Evolutionary conservation across 257 asterid species (phyloP).

Genomic region (Orobanche coerulescens): DNA sequence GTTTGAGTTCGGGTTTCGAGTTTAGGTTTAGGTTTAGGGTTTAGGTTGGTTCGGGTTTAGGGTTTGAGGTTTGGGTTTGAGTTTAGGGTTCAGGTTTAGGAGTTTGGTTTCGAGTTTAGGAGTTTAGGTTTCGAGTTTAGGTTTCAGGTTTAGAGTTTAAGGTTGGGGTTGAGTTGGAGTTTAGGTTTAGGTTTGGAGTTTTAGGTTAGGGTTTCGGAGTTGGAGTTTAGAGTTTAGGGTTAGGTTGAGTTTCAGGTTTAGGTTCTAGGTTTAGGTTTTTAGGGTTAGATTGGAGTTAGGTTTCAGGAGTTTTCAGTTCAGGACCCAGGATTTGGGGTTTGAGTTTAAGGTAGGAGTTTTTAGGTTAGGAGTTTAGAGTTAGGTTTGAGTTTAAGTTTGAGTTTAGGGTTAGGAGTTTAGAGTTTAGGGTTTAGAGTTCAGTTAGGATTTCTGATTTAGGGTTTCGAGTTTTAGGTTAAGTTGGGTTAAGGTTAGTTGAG

Average conservation of each 20-base stretch:
- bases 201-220: not conserved
- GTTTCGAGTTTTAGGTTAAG: too few relatives aligned
- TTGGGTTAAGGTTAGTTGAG: too few relatives aligned
- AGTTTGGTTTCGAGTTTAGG: not conserved
- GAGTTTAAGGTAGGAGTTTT: too few relatives aligned
- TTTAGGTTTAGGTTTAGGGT: not conserved
- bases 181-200: not conserved
- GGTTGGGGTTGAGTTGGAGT: not conserved
- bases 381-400: too few relatives aligned
- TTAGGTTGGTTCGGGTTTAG: not conserved
- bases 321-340: too few relatives aligned
- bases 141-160: not conserved
- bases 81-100: not conserved
- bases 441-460: too few relatives aligned
- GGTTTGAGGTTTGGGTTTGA: not conserved
- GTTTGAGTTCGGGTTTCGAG: not conserved
- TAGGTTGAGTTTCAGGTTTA: too few relatives aligned
- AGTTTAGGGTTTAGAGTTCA: too few relatives aligned
- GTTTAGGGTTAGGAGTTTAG: too few relatives aligned
- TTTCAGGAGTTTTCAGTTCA: too few relatives aligned
- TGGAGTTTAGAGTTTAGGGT: too few relatives aligned
- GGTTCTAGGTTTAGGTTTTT: too few relatives aligned
- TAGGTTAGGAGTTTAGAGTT: not conserved
- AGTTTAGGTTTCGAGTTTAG: not conserved
- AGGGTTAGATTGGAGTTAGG: not conserved